These are phyloP conservation scores for Encephalitozoon romaleae DNA, from an alignment of 371 early-diverging fungal genomes.

Conservation along the genomic window DNA sequence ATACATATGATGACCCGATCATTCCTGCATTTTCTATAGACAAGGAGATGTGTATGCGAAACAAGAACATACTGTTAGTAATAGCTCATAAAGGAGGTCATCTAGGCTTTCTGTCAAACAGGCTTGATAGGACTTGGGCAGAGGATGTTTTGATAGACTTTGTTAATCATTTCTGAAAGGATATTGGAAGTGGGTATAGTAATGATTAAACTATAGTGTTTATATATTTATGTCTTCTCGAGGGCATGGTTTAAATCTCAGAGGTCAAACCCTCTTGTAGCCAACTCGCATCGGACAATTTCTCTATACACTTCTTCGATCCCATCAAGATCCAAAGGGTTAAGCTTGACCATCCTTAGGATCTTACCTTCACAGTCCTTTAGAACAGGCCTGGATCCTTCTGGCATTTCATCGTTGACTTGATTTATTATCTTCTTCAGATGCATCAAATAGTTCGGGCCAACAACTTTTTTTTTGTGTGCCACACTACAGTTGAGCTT, in stretches of 20 bases:
- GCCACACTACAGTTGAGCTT: constrained; percentile 8
- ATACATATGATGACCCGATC: constrained; percentile 81
- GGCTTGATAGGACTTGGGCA: constrained; percentile 35
- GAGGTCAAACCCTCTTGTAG: neutral
- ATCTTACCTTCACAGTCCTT: constrained; percentile 40
- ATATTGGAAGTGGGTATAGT: too few species aligned
- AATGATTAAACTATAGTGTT: neutral
- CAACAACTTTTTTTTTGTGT: constrained; percentile 29
- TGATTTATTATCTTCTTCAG: constrained; percentile 26
- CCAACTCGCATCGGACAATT: constrained; percentile 13
- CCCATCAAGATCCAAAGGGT: constrained; percentile 4
- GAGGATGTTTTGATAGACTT: constrained; percentile 52
- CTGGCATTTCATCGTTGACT: neutral
- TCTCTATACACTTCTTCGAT: constrained; percentile 29
- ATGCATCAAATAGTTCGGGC: constrained; percentile 9
- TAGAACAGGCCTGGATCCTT: neutral
- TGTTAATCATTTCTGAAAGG: constrained; percentile 11
- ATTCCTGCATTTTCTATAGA: constrained; percentile 68
- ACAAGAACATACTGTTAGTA: constrained; percentile 74
- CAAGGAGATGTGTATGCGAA: constrained; percentile 65
- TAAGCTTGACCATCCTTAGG: constrained; percentile 15
- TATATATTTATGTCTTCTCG: neutral
- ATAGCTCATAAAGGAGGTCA: constrained; percentile 78
- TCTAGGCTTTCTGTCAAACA: constrained; percentile 67
- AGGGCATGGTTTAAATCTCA: neutral